Conservation (phyloP, 1,284 basidiomycete genomes). For the Leccinum griseonigrum region DNA sequence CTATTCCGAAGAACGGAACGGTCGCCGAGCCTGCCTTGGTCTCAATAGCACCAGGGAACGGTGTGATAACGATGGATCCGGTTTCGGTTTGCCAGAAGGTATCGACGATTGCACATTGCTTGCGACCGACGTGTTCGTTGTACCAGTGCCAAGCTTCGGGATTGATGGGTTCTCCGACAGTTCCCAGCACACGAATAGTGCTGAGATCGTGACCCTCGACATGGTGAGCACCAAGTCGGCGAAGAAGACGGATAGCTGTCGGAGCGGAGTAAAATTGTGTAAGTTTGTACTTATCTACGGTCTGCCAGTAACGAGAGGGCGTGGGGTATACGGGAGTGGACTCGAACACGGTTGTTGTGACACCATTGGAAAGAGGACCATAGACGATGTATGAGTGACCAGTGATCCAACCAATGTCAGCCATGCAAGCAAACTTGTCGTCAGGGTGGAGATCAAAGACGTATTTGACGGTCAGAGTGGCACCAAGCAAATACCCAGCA, state of each 20-base stretch:
- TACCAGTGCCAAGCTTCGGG: constrained; percentile 99
- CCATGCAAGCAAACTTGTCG: constrained; percentile 96
- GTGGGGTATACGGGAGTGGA: constrained; percentile 97
- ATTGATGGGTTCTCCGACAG: constrained; percentile 98
- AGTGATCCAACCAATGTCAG: constrained; percentile 99
- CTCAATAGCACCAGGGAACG: constrained; percentile 92
- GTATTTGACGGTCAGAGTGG: constrained; percentile 90
- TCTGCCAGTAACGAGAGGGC: constrained; percentile 96
- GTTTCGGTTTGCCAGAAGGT: constrained; percentile 99
- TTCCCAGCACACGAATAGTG: constrained; percentile 85
- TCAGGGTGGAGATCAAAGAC: constrained; percentile 96
- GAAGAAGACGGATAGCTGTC: constrained; percentile 90
- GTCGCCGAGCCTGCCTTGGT: constrained; percentile 97
- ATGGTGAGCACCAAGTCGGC: constrained; percentile 85
- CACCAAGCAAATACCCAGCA: constrained; percentile 90
- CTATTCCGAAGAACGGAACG: constrained; percentile 96
- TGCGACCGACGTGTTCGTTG: constrained; percentile 89
- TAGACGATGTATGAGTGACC: constrained; percentile 98
- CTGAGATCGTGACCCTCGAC: constrained; percentile 85
- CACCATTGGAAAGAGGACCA: constrained; percentile 90
- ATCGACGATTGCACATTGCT: constrained; percentile 93
- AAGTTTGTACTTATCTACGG: constrained; percentile 89
- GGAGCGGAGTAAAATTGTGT: constrained; percentile 96
- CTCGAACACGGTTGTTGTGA: constrained; percentile 94
- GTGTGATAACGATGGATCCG: constrained; percentile 92